phyloP scores from a whole-genome alignment of 139 green algal species.

The Chlorella vulgaris region DNA sequence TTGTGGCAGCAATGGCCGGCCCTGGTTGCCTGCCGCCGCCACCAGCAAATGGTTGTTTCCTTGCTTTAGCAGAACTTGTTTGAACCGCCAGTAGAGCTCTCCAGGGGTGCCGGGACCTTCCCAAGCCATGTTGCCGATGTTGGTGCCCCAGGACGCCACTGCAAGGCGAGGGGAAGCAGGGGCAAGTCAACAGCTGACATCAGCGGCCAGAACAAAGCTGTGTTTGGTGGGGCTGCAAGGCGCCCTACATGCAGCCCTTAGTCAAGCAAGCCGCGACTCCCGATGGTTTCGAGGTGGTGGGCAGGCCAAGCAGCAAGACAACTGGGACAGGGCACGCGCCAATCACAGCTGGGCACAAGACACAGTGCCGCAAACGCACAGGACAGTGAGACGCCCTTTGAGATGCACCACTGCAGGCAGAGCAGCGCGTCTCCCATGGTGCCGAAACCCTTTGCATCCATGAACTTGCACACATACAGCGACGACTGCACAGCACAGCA shows the following conservation, averaged over 20 bases:
- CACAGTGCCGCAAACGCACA: too few species aligned
- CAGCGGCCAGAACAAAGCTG: neutral
- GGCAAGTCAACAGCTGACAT: neutral
- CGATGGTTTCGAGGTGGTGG: too few species aligned
- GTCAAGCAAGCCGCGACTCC: too few species aligned
- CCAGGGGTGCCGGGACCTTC: neutral
- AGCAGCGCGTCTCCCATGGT: neutral
- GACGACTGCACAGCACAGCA: neutral
- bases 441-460: neutral
- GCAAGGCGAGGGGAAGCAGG: neutral
- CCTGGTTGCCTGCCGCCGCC: neutral
- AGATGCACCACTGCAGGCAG: conserved; percentile 21
- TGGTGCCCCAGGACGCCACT: conserved; percentile 18
- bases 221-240: neutral
- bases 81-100: neutral
- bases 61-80: neutral
- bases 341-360: too few species aligned
- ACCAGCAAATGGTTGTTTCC: conserved; percentile 1
- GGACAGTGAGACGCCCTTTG: neutral
- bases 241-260: too few species aligned
- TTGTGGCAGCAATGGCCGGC: neutral
- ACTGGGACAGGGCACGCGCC: too few species aligned
- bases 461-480: conserved; percentile 16
- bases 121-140: neutral
- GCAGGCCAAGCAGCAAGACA: too few species aligned